Conservation (phyloP, 78 protist species). For the Reticulomyxa filosa region DNA sequence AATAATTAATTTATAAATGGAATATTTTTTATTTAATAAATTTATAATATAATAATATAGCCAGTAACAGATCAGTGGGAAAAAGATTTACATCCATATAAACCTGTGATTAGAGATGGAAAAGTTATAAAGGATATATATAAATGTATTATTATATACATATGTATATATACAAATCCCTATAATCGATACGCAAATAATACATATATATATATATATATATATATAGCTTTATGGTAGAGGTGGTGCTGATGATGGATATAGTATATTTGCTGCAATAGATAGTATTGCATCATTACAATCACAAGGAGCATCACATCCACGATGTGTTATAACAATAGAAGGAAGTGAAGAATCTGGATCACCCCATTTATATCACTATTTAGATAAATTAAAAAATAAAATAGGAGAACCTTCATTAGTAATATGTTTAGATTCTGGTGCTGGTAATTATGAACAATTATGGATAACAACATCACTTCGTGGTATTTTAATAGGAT, state of each 20-base stretch:
- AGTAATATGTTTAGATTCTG: conserved; percentile 61
- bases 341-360: not conserved
- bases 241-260: conserved; percentile 73
- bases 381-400: not conserved
- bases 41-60: too few relatives aligned
- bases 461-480: conserved; percentile 40
- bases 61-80: not conserved
- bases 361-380: not conserved
- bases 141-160: too few relatives aligned
- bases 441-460: conserved; percentile 50
- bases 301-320: not conserved
- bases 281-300: too few relatives aligned
- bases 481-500: too few relatives aligned
- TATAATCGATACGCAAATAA: not conserved
- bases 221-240: conserved; percentile 46
- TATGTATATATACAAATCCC: too few relatives aligned
- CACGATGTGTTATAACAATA: not conserved
- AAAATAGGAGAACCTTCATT: conserved; percentile 3
- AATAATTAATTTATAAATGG: too few relatives aligned
- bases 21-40: too few relatives aligned
- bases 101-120: not conserved
- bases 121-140: too few relatives aligned
- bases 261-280: conserved; percentile 54
- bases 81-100: not conserved
- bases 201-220: not conserved